A percentile compares a stretch with the other conserved stretches of the same genome.
phyloP scores from a whole-genome alignment of 1,284 basidiomycete genomes.

The Ganoderma resinaceum region DNA sequence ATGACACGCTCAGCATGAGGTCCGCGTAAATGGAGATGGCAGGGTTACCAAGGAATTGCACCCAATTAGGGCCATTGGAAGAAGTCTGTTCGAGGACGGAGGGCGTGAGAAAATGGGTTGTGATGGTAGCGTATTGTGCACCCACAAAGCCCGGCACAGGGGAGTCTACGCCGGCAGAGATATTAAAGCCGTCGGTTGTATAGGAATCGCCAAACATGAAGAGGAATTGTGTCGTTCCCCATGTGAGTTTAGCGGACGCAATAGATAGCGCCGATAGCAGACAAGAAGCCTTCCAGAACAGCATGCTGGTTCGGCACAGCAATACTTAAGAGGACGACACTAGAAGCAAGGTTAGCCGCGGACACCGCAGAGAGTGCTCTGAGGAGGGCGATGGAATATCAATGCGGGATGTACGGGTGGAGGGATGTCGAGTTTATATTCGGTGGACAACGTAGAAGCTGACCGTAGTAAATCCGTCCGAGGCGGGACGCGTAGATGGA shows the following conservation, averaged over 20 bases:
- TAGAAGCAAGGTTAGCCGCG: conserved; percentile 17
- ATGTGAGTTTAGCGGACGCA: conserved; percentile 36
- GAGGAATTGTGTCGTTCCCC: conserved; percentile 48
- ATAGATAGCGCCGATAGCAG: conserved; percentile 29
- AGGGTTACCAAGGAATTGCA: conserved; percentile 57
- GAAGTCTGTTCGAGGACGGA: conserved; percentile 48
- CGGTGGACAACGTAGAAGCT: not conserved
- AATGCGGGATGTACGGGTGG: not conserved
- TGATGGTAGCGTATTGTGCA: conserved; percentile 21
- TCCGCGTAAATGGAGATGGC: conserved; percentile 4
- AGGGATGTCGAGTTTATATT: conserved; percentile 16
- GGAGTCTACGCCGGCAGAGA: conserved; percentile 63
- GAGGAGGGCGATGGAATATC: not conserved
- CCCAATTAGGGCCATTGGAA: conserved; percentile 72
- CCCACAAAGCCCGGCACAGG: conserved; percentile 60
- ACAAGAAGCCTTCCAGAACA: conserved; percentile 26
- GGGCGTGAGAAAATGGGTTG: conserved; percentile 24
- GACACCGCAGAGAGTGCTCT: conserved; percentile 1
- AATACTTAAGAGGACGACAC: conserved; percentile 14
- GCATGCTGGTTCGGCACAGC: conserved; percentile 24
- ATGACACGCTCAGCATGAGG: conserved; percentile 19
- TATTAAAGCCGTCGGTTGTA: conserved; percentile 59
- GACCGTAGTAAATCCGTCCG: conserved; percentile 23
- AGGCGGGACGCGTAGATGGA: conserved; percentile 20
- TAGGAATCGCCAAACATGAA: conserved; percentile 69